Evolutionary conservation across 108 stramenopile species (phyloP).

Genomic region (Cylindrotheca fusiformis): DNA sequence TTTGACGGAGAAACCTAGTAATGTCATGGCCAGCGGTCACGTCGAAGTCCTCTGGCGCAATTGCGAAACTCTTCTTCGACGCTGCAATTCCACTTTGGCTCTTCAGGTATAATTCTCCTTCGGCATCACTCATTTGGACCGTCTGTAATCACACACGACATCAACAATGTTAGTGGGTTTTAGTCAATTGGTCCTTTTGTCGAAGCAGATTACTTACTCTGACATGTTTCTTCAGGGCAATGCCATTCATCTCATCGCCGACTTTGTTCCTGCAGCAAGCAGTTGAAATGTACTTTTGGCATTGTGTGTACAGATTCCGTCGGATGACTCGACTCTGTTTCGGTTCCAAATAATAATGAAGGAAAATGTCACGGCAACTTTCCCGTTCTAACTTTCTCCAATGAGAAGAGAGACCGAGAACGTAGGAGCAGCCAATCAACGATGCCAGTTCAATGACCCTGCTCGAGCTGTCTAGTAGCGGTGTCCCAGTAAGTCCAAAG

Average conservation of each 20-base stretch:
- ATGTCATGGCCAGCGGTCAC: slow-evolving; percentile 51
- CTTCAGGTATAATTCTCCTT: slow-evolving; percentile 38
- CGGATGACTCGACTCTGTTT: slow-evolving; percentile 44
- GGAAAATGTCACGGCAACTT: slow-evolving; percentile 59
- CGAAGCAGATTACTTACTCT: not conserved
- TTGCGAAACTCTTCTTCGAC: slow-evolving; percentile 30
- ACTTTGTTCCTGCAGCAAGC: slow-evolving; percentile 49
- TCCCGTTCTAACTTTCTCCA: slow-evolving; percentile 74
- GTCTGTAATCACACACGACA: too few species aligned
- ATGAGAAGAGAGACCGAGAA: slow-evolving; percentile 57
- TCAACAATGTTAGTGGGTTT: too few species aligned
- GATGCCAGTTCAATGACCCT: slow-evolving; percentile 75
- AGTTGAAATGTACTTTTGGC: slow-evolving; percentile 44
- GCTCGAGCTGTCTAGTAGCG: slow-evolving; percentile 61
- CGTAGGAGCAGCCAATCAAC: slow-evolving; percentile 70
- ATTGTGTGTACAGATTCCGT: slow-evolving; percentile 25
- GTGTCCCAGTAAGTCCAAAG: slow-evolving; percentile 76
- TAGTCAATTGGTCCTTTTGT: not conserved
- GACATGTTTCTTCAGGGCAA: slow-evolving; percentile 29
- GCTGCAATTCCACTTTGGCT: slow-evolving; percentile 50
- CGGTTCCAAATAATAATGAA: slow-evolving; percentile 54
- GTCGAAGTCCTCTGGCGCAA: slow-evolving; percentile 59
- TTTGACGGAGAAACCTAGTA: slow-evolving; percentile 45
- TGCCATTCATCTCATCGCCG: slow-evolving; percentile 50
- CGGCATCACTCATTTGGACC: slow-evolving; percentile 41